These are phyloP conservation scores for Teunomyces atbi DNA, from an alignment of 805 yeast genomes.

Conservation along the genomic window DNA sequence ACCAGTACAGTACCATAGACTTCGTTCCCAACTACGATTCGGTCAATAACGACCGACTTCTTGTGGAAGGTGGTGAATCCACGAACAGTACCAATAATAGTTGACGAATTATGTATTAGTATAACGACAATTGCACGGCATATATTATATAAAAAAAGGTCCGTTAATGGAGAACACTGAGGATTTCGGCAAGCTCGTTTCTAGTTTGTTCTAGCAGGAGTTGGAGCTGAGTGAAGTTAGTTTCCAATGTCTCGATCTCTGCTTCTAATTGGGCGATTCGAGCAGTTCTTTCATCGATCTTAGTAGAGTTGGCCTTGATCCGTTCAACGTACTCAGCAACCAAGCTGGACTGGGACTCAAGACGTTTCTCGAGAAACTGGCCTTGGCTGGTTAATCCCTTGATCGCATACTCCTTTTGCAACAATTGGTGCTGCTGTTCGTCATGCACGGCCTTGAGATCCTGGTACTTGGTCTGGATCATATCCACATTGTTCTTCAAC, in stretches of 20 bases:
- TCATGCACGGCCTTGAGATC: conserved; percentile 11
- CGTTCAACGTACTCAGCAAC: conserved; percentile 3
- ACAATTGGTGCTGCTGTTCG: conserved; percentile 9
- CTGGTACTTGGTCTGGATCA: conserved; percentile 11
- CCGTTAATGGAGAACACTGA: background rate
- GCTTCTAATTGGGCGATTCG: conserved; percentile 4
- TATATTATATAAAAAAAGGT: background rate
- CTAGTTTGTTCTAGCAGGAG: background rate
- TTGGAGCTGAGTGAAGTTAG: conserved; percentile 8
- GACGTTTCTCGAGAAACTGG: conserved; percentile 8
- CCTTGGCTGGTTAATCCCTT: conserved; percentile 11
- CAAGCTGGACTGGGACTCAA: conserved; percentile 5
- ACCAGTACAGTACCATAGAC: conserved; percentile 23
- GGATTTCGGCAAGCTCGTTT: background rate
- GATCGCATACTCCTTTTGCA: conserved; percentile 14
- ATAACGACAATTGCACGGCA: conserved; percentile 1
- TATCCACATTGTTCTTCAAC: conserved; percentile 12
- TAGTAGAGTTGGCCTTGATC: conserved; percentile 6
- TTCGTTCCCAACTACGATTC: conserved; percentile 35
- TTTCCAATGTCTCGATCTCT: conserved; percentile 13
- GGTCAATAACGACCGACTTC: conserved; percentile 24
- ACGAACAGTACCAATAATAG: conserved; percentile 5
- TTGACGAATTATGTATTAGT: background rate
- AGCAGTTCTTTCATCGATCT: conserved; percentile 4
- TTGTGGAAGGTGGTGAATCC: conserved; percentile 5